Evolutionary conservation across 208 protist species (phyloP), one percentile per base, ranked within the genome.

Genomic region (Crithidia bombi): DNA sequence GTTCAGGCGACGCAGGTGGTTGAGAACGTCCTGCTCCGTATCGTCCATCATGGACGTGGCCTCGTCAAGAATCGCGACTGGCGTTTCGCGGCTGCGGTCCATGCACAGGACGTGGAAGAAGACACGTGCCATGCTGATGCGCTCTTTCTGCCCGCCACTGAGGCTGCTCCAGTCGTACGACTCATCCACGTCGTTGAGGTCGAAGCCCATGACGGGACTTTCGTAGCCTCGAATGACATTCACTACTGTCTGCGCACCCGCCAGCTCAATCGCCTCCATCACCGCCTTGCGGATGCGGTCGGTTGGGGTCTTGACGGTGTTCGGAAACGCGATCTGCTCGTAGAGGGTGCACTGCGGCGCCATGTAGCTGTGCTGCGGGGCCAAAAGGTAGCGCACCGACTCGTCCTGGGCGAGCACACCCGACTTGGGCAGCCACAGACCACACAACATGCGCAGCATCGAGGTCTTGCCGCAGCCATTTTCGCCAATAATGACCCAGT

Each of bases 11-110:
- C 87, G 89, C 50, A 96, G 62, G 51, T 96, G 81, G 68, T 82
- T 86, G 44, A 96, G 59, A 17, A 96, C 87, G 52, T 90, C 83
- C 73, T 94, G 80, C 76, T 93, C 86, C 43, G 86, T 92, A 41
- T 94, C 88, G 67, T 94, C 88, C 88, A 97, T 94, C 88, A 92
- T 94, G 11, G 87, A 94, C 6, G 92, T 95, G 1, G 90, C 81
- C 73, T 97, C 92, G 71, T 97, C 92, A 12, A 95, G 65, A 7
- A 97, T 81, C 19, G 82, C 90, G 0, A 96, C 78, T 0, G 83
- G 87, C 19, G 75, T 85, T 38, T 76, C 58, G 47, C 80, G 74
- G 25, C 55, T 79, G 38, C 84, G 79, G 50, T 93, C 81, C 74
- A 86, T 89, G 55, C 52, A 52, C 25, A 97, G 56, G 5, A 90